Percentiles rank a stretch among this genome's conserved stretches.
phyloP scores from a whole-genome alignment of 257 asterid genomes.

The Nicotiana paniculata region DNA sequence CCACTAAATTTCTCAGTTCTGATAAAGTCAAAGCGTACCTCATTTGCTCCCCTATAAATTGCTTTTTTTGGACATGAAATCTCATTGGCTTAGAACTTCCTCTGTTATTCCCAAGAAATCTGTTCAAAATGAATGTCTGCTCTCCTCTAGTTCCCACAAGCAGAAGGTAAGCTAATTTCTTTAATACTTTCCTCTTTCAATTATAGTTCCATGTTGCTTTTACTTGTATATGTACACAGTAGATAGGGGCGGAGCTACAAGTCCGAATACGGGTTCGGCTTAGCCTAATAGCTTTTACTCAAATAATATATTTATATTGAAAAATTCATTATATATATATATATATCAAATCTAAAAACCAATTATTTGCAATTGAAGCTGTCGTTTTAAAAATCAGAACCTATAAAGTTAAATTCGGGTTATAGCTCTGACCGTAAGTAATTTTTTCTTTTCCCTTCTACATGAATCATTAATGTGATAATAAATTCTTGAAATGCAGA shows the following conservation, averaged over 20 bases:
- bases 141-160: conserved; percentile 1
- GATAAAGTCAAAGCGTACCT: not conserved
- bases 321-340: not conserved
- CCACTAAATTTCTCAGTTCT: not conserved
- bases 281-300: not conserved
- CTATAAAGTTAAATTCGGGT: no score
- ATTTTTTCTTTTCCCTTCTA: no score
- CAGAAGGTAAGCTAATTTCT: conserved; percentile 12
- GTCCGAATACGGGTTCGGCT: no score
- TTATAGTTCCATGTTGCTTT: no score
- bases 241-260: no score
- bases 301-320: not conserved
- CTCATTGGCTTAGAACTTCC: conserved; percentile 4
- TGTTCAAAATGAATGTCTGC: conserved; percentile 13
- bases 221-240: no score
- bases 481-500: conserved; percentile 14
- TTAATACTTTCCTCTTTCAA: not conserved
- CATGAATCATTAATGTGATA: not conserved
- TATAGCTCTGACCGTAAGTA: no score
- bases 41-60: not conserved
- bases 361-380: no score
- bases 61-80: not conserved
- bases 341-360: not conserved
- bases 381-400: no score
- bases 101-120: not conserved